phyloP scores from a whole-genome alignment of 768 basidiomycete genomes.

The Termitomyces sp. region DNA sequence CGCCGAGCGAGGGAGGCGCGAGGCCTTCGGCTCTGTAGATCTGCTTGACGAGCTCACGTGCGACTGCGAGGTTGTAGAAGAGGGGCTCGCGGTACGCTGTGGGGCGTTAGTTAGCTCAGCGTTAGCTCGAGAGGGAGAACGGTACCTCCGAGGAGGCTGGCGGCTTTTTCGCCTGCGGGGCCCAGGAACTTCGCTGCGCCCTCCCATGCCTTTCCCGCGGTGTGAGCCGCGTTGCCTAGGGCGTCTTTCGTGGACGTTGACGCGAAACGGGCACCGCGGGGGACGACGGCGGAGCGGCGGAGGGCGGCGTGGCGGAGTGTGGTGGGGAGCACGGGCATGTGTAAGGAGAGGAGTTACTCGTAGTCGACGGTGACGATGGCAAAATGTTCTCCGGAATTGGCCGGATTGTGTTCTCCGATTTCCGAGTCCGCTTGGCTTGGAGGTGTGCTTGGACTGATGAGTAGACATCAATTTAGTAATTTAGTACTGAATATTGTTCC shows the following conservation, averaged over 20 bases:
- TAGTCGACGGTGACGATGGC: too few species aligned
- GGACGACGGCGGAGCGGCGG: conserved; percentile 11
- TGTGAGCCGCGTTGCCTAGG: conserved; percentile 52
- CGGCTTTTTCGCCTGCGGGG: conserved; percentile 46
- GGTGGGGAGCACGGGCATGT: conserved; percentile 18
- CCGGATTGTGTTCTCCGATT: too few species aligned
- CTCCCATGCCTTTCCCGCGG: conserved; percentile 47
- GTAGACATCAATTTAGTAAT: too few species aligned
- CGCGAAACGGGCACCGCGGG: conserved; percentile 22
- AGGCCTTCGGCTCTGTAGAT: conserved; percentile 69
- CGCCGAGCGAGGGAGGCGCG: conserved; percentile 56
- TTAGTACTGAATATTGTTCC: too few species aligned
- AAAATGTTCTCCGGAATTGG: conserved; percentile 2
- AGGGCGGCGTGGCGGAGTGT: conserved; percentile 23
- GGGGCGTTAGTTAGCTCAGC: too few species aligned
- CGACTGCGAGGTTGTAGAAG: conserved; percentile 72
- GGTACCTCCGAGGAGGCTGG: conserved; percentile 50
- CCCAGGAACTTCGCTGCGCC: conserved; percentile 39
- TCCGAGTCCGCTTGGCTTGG: too few species aligned
- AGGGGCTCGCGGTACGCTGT: conserved; percentile 71
- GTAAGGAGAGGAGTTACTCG: too few species aligned
- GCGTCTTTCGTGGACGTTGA: conserved; percentile 49
- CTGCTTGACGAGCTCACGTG: conserved; percentile 70
- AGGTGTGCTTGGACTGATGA: too few species aligned
- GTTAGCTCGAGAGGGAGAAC: too few species aligned